Percentiles rank a stretch among this genome's conserved stretches.
Evolutionary conservation across 257 asterid genomes (phyloP).

Genomic region (Rauvolfia tetraphylla): DNA sequence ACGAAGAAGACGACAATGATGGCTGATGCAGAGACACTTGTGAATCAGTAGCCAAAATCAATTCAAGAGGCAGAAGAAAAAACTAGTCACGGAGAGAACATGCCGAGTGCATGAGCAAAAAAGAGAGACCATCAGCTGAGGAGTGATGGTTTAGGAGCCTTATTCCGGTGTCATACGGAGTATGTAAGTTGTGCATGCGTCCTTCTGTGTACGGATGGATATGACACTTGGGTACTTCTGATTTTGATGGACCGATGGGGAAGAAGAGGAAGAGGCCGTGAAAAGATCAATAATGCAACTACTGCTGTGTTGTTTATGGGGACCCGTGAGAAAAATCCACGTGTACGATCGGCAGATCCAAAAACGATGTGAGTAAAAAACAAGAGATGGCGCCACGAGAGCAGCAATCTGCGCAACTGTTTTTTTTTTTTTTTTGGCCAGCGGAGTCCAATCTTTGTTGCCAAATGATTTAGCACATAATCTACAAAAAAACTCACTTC

Average conservation of each 20-base stretch:
- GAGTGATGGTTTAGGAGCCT: not conserved
- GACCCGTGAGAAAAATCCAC: not conserved
- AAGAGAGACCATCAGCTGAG: not conserved
- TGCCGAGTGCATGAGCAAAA: not conserved
- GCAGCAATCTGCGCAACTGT: not conserved
- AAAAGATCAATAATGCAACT: not conserved
- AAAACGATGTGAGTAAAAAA: not conserved
- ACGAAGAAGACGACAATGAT: not conserved
- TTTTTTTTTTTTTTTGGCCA: too few relatives aligned
- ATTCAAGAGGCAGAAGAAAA: not conserved
- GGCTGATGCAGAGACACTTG: not conserved
- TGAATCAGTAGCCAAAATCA: not conserved
- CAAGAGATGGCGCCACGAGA: not conserved
- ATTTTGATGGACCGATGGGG: too few relatives aligned
- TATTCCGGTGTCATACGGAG: not conserved
- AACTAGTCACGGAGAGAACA: slow-evolving; percentile 9
- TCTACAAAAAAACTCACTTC: too few relatives aligned
- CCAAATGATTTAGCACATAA: too few relatives aligned
- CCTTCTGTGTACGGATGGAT: not conserved
- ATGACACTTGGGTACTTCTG: too few relatives aligned
- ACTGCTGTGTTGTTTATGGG: not conserved
- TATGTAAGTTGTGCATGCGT: not conserved
- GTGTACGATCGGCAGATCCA: not conserved
- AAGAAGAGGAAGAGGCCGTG: not conserved
- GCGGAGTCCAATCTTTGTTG: too few relatives aligned